phyloP scores from a whole-genome alignment of 352 stramenopile genomes.

The Phytophthora meadii region DNA sequence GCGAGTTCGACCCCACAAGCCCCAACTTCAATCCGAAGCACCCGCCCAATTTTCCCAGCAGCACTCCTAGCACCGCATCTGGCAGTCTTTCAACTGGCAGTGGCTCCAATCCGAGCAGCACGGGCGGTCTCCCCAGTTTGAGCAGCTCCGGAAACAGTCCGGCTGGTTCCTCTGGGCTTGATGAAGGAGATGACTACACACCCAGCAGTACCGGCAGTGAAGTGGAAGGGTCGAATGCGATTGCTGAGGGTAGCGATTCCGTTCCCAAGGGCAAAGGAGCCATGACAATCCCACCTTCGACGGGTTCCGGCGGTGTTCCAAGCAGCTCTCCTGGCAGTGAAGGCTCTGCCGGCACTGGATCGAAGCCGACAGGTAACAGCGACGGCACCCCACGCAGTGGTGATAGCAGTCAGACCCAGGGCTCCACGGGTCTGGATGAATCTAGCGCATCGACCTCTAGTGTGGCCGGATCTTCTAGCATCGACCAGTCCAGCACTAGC shows the following conservation, averaged over 20 bases:
- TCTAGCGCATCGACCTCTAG: too few relatives aligned
- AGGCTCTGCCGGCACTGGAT: neutral
- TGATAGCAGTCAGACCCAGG: neutral
- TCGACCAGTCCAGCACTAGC: slow-evolving; percentile 6
- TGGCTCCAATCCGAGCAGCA: neutral
- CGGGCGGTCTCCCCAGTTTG: slow-evolving; percentile 1
- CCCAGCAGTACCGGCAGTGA: slow-evolving; percentile 8
- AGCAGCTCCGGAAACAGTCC: slow-evolving; percentile 20
- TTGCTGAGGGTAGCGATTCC: slow-evolving; percentile 14
- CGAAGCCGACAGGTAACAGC: slow-evolving; percentile 6
- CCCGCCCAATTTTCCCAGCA: neutral
- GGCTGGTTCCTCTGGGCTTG: neutral
- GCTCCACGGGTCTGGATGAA: slow-evolving; percentile 1
- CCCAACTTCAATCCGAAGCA: too few relatives aligned
- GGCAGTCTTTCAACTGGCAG: slow-evolving; percentile 4
- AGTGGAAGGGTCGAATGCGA: slow-evolving; percentile 12
- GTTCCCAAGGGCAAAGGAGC: slow-evolving; percentile 5
- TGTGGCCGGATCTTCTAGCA: slow-evolving; percentile 14
- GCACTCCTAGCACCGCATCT: neutral
- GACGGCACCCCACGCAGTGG: neutral
- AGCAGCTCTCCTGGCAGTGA: neutral
- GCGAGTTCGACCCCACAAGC: slow-evolving; percentile 4
- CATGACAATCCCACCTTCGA: slow-evolving; percentile 6
- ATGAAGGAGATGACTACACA: slow-evolving; percentile 15
- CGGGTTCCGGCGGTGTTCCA: neutral